Conservation (phyloP, 2,329 filamentous ascomycete genomes). For the Xylaria sp. region DNA sequence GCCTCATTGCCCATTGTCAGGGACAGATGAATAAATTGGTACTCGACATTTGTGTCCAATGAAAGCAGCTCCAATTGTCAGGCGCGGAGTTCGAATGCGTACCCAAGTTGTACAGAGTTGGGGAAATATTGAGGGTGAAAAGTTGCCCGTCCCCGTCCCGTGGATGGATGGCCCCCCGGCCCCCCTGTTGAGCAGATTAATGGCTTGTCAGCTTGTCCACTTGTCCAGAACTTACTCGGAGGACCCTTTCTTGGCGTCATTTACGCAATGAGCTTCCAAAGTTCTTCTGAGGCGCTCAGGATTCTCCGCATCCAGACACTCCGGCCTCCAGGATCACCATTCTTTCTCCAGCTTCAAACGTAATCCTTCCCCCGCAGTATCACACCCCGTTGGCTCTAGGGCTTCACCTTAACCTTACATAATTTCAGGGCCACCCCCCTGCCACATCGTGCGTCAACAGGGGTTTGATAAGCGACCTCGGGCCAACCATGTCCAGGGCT, state of each 20-base stretch:
- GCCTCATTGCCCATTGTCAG: slow-evolving; percentile 14
- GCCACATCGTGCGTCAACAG: slow-evolving; percentile 12
- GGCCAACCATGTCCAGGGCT: slow-evolving; percentile 18
- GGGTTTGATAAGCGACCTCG: slow-evolving; percentile 10
- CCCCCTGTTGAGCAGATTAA: slow-evolving; percentile 18
- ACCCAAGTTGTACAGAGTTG: slow-evolving; percentile 20
- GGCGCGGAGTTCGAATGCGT: slow-evolving; percentile 10
- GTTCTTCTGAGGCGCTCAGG: slow-evolving; percentile 9
- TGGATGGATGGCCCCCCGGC: background rate
- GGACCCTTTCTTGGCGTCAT: slow-evolving; percentile 23
- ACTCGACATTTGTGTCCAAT: slow-evolving; percentile 19
- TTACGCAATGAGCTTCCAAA: slow-evolving; percentile 20
- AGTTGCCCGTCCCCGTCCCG: background rate
- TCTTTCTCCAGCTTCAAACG: slow-evolving; percentile 14
- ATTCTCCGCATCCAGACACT: slow-evolving; percentile 16
- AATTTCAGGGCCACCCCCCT: background rate
- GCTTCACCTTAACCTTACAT: background rate
- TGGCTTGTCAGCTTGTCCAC: slow-evolving; percentile 10
- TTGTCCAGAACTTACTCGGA: background rate
- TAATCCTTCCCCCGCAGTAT: slow-evolving; percentile 13
- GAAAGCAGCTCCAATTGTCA: slow-evolving; percentile 14
- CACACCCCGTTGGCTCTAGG: slow-evolving; percentile 1
- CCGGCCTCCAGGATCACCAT: slow-evolving; percentile 22
- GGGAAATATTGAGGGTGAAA: too few relatives aligned
- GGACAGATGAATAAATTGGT: slow-evolving; percentile 24